Conservation (phyloP, 805 yeast genomes). For the Deakozyma indianensis region DNA sequence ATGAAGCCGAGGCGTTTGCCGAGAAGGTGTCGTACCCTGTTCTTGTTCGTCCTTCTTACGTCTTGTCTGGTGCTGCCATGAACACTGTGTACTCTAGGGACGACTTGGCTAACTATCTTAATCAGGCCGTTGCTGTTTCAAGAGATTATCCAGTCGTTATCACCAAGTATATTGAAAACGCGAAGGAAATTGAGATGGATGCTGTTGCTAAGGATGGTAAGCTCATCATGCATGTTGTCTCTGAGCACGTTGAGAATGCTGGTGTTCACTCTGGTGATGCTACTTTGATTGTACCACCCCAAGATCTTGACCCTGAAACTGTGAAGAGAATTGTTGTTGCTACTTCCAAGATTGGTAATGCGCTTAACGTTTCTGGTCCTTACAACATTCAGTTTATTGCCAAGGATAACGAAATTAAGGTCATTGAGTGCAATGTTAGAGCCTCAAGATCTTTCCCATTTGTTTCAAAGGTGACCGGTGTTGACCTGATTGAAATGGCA, state of each 20-base stretch:
- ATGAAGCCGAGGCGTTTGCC: conserved; percentile 78
- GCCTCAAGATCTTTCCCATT: conserved; percentile 99
- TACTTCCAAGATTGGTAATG: conserved; percentile 85
- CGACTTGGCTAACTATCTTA: conserved; percentile 70
- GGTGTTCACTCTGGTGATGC: conserved; percentile 99
- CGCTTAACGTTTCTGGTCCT: conserved; percentile 95
- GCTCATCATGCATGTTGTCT: conserved; percentile 85
- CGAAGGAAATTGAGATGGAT: conserved; percentile 94
- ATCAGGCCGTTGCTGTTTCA: conserved; percentile 82
- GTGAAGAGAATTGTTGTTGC: conserved; percentile 68
- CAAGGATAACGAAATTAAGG: conserved; percentile 88
- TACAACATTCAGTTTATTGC: conserved; percentile 98
- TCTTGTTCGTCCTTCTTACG: conserved; percentile 93
- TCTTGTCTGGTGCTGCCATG: conserved; percentile 98
- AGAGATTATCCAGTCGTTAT: conserved; percentile 96
- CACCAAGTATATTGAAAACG: conserved; percentile 89
- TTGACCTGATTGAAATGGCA: conserved; percentile 89
- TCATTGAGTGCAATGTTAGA: conserved; percentile 95
- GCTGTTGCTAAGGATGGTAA: conserved; percentile 87
- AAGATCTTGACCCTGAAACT: conserved; percentile 47
- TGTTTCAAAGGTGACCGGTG: conserved; percentile 91
- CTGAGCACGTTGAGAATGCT: conserved; percentile 97
- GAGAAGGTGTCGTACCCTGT: conserved; percentile 85
- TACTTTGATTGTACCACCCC: conserved; percentile 88
- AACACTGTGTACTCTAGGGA: conserved; percentile 68